Evolutionary conservation across 257 asterid species (phyloP), one percentile per base, ranked within the genome.

Genomic region (Salvia hispanica): DNA sequence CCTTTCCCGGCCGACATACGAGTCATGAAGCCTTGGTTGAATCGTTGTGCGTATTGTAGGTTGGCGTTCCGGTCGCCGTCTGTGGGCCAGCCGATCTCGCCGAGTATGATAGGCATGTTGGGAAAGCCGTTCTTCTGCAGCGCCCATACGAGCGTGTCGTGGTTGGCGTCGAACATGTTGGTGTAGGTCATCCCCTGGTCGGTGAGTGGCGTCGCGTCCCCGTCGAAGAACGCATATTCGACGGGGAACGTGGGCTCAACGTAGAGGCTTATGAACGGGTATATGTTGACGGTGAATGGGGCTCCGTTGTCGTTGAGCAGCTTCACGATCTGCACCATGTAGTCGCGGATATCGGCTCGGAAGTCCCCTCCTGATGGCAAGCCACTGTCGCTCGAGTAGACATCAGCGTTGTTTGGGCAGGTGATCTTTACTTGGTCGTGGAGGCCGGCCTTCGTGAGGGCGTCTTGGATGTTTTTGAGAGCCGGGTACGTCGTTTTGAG

Each of bases 51-150:
- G 8, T 65, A 66, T n/a, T 65, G 40, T 21, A 77, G 15, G 72
- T 87, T 87, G 28, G 95, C 96, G 12, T 89, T 83, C 21, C 74
- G 72, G 34, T 89, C 96, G 0, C 92, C 95, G 11, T 90, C 95
- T 0, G 97, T 90, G 5, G 97, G 97, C 95, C 97, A 90, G 3
- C 97, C 97, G 34, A 90, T 82, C 72, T 89, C 95, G 4, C 96
- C 96, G 4, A 89, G 33, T 36, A 84, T 66, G 51, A 89, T 87
- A 3, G 95, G 92, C 36, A 89, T 13, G 67, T 89, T 85, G 5
- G 66, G 74, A 7, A 77, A 89, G 4, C 96, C 96, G 18, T 89
- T 89, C 70, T 74, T 85, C 75, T 76, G 92, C 54, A 89, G 58
- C 2, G 96, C 89, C 95, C 95, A 87, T 5, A 78, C 88, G 0